These are phyloP conservation scores for Sporothrix schenckii DNA, from an alignment of 2,329 filamentous ascomycete genomes.

Conservation along the genomic window DNA sequence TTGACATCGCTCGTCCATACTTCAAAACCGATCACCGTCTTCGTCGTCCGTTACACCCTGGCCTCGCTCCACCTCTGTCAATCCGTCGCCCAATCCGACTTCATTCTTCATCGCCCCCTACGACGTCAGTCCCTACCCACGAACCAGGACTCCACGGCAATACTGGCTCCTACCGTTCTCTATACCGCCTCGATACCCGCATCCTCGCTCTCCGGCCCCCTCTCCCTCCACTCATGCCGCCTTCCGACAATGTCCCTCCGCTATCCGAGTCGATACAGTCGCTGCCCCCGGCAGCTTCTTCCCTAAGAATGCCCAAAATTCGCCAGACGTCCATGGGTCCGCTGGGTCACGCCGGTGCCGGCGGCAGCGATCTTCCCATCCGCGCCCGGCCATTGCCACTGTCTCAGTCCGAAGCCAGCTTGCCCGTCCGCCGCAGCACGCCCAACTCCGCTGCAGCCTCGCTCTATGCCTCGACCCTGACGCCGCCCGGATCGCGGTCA, in stretches of 20 bases:
- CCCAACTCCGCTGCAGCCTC: slow-evolving; percentile 63
- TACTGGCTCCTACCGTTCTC: no score
- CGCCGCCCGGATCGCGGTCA: slow-evolving; percentile 68
- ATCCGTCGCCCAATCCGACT: background rate
- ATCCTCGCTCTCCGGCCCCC: background rate
- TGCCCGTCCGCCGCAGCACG: slow-evolving; percentile 57
- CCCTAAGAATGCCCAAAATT: slow-evolving; percentile 62
- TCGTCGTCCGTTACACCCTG: background rate
- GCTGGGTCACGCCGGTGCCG: background rate
- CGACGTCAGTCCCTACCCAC: background rate
- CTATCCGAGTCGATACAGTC: slow-evolving; percentile 69
- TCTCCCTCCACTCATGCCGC: slow-evolving; percentile 61
- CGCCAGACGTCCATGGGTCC: slow-evolving; percentile 56
- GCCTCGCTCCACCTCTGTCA: background rate
- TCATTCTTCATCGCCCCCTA: background rate
- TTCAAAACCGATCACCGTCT: background rate
- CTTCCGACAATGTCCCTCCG: slow-evolving; percentile 64
- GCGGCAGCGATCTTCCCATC: slow-evolving; percentile 8
- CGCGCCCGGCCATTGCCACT: slow-evolving; percentile 43
- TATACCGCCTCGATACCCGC: no score
- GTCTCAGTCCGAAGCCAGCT: slow-evolving; percentile 55
- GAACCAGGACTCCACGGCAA: background rate
- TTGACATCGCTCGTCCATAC: background rate
- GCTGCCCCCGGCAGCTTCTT: slow-evolving; percentile 68
- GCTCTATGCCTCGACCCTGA: slow-evolving; percentile 66